phyloP scores from a whole-genome alignment of 768 basidiomycete genomes.

The Macrolepiota fuliginosa region DNA sequence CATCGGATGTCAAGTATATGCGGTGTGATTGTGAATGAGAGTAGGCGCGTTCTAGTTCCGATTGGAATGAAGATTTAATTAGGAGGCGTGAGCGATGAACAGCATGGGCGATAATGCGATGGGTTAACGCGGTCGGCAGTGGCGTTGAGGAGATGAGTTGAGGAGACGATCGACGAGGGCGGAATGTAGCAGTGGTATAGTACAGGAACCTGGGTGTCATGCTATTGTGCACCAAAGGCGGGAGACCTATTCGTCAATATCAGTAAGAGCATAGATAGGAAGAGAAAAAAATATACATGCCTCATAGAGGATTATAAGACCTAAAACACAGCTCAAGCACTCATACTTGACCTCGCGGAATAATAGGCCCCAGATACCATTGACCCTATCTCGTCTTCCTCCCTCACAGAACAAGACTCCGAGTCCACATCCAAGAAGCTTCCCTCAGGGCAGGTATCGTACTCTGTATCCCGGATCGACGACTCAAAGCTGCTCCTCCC shows the following conservation, averaged over 20 bases:
- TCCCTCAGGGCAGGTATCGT: slow-evolving; percentile 10
- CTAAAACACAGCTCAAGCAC: neutral
- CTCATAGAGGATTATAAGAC: neutral
- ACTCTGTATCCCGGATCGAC: neutral
- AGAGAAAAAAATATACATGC: neutral
- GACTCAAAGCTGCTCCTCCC: neutral
- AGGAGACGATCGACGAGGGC: too few species aligned
- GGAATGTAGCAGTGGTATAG: too few species aligned
- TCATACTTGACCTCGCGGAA: slow-evolving; percentile 10
- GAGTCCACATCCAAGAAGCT: neutral
- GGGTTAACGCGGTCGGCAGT: too few species aligned
- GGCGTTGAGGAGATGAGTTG: too few species aligned
- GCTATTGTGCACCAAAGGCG: neutral
- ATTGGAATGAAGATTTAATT: too few species aligned
- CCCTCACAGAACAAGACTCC: neutral
- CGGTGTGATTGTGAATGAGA: too few species aligned
- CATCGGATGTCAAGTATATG: too few species aligned
- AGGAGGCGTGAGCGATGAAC: too few species aligned
- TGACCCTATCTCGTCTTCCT: neutral
- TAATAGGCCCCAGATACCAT: neutral
- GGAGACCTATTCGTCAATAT: neutral
- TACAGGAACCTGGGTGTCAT: neutral
- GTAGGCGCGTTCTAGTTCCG: too few species aligned
- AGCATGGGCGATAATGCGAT: too few species aligned
- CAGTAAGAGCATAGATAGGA: neutral